Evolutionary conservation across 2,329 filamentous ascomycete species (phyloP), one percentile per base, ranked within the genome.

Genomic region (Microcera coccophila): DNA sequence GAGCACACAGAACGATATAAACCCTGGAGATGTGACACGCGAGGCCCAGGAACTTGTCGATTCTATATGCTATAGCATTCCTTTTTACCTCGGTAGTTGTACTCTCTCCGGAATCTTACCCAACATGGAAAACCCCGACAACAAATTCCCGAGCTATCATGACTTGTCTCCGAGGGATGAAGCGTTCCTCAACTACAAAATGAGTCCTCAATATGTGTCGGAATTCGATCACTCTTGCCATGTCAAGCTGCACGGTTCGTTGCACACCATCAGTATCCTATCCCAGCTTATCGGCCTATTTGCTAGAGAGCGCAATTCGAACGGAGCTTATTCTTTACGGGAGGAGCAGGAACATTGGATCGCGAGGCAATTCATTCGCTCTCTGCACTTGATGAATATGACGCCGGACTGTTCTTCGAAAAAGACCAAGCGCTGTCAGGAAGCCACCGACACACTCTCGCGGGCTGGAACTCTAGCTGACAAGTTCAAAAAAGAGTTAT

Each of bases 21-120:
- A 7, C 7, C 22, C 22, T 12, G 12, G 7, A 7, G 22, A 26
- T 12, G 12, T 7, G 7, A 26, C 22, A 26, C 28, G 32, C n/a
- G 36, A 44, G 18, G 2, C 20, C 2, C 36, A 34, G 11, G 12
- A 46, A 2, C 18, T 53, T 8, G 4, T 53, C 2, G 14, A 46
- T 8, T 36, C 38, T 3, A 24, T 55, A 3, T 51, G 49, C 4
- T 11, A 37, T 1, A 53, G 49, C 10, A 20, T 55, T 4, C 49
- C 49, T 1, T 55, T 53, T 10, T 55, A 55, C 21, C 47, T 55
- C 2, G 52, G 52, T 0, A 53, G 47, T 3, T 36, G 43, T 4
- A 28, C 9, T 3, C 33, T 0, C 1, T 39, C 11, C 10, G 11
- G 21, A 17, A 3, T 39, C 4, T 14, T 43, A 14, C 22, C 12